phyloP scores from a whole-genome alignment of 225 moss, liverwort and hornwort species.

The Pleurozium schreberi region DNA sequence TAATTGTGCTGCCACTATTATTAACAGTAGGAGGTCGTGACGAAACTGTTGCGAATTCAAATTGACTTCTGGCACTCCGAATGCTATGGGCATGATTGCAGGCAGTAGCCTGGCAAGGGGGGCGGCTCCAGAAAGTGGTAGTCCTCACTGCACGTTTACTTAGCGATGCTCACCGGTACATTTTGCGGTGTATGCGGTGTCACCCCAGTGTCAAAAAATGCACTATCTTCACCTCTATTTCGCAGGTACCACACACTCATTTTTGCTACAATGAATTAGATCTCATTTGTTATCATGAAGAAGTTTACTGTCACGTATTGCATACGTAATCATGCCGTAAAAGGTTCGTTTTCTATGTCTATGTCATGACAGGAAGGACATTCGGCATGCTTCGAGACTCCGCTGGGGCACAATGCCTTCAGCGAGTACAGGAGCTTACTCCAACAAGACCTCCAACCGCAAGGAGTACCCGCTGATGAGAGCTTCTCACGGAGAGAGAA shows the following conservation, averaged over 20 bases:
- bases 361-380: constrained; percentile 57
- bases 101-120: constrained; percentile 78
- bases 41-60: neutral
- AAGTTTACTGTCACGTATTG: neutral
- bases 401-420: constrained; percentile 75
- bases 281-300: neutral
- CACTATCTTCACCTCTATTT: constrained; percentile 81
- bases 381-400: constrained; percentile 82
- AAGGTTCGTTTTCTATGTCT: neutral
- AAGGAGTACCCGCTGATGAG: neutral
- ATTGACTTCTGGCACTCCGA: neutral
- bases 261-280: neutral
- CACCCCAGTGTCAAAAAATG: constrained; percentile 58
- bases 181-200: constrained; percentile 64
- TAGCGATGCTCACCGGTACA: constrained; percentile 73
- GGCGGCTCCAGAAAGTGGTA: constrained; percentile 59
- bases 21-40: neutral
- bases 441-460: constrained; percentile 47
- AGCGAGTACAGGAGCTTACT: constrained; percentile 78
- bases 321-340: constrained; percentile 20
- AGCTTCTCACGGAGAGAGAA: constrained; percentile 2
- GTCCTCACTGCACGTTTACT: constrained; percentile 67
- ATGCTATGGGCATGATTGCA: constrained; percentile 25
- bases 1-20: neutral
- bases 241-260: constrained; percentile 42